These are phyloP conservation scores for Coemansia sp. DNA, from an alignment of 192 early-diverging fungal species.

Conservation along the genomic window DNA sequence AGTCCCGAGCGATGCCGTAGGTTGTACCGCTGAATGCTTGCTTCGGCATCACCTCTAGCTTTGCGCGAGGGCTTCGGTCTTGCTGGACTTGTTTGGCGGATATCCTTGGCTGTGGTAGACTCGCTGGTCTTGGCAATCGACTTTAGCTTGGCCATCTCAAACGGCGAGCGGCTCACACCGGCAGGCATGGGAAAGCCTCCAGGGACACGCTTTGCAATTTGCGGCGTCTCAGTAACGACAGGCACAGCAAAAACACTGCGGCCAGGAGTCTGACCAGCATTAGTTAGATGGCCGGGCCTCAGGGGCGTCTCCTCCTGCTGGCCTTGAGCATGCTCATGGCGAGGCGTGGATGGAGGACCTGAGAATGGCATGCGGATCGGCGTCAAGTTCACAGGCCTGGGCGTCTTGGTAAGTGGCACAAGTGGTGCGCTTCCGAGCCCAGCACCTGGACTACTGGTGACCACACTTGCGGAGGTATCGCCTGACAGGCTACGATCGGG, in stretches of 20 bases:
- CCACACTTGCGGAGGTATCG: conserved; percentile 4
- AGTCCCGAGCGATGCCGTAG: conserved; percentile 26
- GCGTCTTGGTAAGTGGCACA: conserved; percentile 2
- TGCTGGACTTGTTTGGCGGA: conserved; percentile 5
- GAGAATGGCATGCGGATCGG: conserved; percentile 32
- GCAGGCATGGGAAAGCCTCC: conserved; percentile 15
- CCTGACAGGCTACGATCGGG: not conserved
- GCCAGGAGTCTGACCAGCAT: conserved; percentile 19
- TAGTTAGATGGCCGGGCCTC: not conserved
- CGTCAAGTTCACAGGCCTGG: conserved; percentile 12
- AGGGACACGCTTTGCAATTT: conserved; percentile 11
- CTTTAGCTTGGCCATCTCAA: conserved; percentile 17
- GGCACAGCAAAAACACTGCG: conserved; percentile 14
- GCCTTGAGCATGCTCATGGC: not conserved
- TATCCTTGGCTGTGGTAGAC: not conserved
- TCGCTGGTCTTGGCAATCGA: not conserved
- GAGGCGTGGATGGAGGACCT: conserved; percentile 44
- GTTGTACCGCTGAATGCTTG: conserved; percentile 32
- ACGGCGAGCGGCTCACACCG: conserved; percentile 27
- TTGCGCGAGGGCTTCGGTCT: not conserved
- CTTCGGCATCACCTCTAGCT: not conserved
- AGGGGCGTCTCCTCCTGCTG: not conserved
- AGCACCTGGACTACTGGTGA: not conserved
- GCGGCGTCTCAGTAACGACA: conserved; percentile 3
- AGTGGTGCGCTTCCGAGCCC: not conserved